Percentiles rank a stretch among this genome's conserved stretches.
phyloP scores from a whole-genome alignment of 345 rosid genomes.

The Raphanus sativus region DNA sequence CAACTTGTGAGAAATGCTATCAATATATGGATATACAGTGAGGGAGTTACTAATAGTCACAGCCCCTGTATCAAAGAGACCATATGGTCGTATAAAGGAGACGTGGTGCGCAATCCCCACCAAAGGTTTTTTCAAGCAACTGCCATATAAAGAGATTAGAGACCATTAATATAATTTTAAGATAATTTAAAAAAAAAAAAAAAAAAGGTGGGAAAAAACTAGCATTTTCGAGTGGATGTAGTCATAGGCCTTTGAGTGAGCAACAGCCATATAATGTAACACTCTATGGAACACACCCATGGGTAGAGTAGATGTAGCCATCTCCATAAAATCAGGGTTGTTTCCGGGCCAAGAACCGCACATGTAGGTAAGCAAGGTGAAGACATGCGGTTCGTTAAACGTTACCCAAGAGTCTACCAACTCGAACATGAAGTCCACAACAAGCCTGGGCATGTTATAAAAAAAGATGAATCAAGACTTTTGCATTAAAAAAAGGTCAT shows the following conservation, averaged over 20 bases:
- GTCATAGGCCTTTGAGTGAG: constrained; percentile 79
- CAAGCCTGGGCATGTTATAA: constrained; percentile 58
- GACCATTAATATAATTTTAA: background rate
- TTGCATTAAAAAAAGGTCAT: constrained; percentile 5
- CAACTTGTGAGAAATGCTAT: constrained; percentile 63
- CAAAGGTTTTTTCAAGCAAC: constrained; percentile 33
- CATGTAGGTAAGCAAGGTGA: constrained; percentile 86
- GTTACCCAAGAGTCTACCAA: constrained; percentile 89
- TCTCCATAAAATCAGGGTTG: constrained; percentile 89
- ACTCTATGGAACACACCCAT: constrained; percentile 81
- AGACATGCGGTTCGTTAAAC: constrained; percentile 93
- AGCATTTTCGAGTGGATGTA: constrained; percentile 73
- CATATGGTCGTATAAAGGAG: constrained; percentile 84
- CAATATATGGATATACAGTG: constrained; percentile 68
- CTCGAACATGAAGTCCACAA: constrained; percentile 73
- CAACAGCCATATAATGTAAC: constrained; percentile 83
- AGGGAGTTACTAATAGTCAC: constrained; percentile 74
- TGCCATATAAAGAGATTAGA: constrained; percentile 21
- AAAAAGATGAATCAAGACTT: constrained; percentile 22
- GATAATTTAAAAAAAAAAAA: too few relatives aligned
- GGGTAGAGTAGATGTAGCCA: constrained; percentile 82
- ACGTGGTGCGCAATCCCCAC: constrained; percentile 95
- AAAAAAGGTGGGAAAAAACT: background rate
- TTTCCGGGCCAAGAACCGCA: constrained; percentile 99
- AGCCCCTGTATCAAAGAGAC: constrained; percentile 82